Evolutionary conservation across 2,329 filamentous ascomycete species (phyloP).

Genomic region (Mycosphaerella sp.): DNA sequence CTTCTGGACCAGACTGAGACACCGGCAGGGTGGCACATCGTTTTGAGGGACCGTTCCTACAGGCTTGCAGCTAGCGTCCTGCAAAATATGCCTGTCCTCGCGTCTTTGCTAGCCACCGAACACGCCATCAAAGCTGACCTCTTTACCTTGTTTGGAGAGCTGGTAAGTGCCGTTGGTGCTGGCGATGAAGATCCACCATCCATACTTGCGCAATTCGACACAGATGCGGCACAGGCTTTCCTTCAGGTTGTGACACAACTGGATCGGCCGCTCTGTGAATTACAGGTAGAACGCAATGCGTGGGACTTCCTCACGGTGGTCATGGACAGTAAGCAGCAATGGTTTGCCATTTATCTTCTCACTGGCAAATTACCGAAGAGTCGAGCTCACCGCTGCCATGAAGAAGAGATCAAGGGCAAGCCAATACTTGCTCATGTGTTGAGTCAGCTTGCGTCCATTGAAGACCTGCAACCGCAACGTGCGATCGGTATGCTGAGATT

Average conservation of each 20-base stretch:
- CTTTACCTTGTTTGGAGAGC: conserved; percentile 20
- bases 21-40: neutral
- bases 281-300: conserved; percentile 58
- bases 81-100: conserved; percentile 23
- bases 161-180: conserved; percentile 21
- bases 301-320: conserved; percentile 86
- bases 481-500: conserved; percentile 77
- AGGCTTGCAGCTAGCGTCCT: conserved; percentile 17
- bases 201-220: conserved; percentile 80
- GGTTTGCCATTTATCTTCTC: conserved; percentile 88
- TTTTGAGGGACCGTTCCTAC: conserved; percentile 10
- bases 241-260: conserved; percentile 70
- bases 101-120: conserved; percentile 23
- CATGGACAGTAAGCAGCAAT: conserved; percentile 84
- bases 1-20: conserved; percentile 3
- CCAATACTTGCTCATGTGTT: conserved; percentile 72
- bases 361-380: conserved; percentile 79
- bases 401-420: conserved; percentile 47
- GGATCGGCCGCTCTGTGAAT: conserved; percentile 66
- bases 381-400: conserved; percentile 50
- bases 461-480: conserved; percentile 57
- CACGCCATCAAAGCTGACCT: conserved; percentile 23
- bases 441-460: conserved; percentile 59
- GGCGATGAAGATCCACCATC: conserved; percentile 72
- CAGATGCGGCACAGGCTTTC: conserved; percentile 77